phyloP scores from a whole-genome alignment of 1,284 basidiomycete genomes.

The Sporisorium iseilematis-ciliati region DNA sequence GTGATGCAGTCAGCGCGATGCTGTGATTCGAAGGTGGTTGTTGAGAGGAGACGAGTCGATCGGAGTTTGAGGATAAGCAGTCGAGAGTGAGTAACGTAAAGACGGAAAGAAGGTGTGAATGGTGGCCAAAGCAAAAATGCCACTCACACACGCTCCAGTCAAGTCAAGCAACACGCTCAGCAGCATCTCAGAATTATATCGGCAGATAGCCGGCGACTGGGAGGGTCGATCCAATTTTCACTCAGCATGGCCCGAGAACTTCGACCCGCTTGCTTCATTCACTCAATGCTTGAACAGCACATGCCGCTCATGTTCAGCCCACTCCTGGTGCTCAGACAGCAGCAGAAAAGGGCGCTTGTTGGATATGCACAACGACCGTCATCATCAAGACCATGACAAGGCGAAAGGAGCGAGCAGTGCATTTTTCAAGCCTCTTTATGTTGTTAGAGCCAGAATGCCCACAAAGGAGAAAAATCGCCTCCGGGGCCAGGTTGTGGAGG shows the following conservation, averaged over 20 bases:
- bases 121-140: constrained; percentile 5
- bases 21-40: not conserved
- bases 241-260: constrained; percentile 3
- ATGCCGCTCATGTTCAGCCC: too few species aligned
- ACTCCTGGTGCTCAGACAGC: too few species aligned
- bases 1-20: not conserved
- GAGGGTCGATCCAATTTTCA: not conserved
- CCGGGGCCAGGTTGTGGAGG: not conserved
- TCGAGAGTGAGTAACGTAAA: not conserved
- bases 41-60: not conserved
- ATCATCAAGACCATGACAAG: not conserved
- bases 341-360: too few species aligned
- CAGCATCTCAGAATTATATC: not conserved
- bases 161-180: not conserved
- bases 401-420: not conserved
- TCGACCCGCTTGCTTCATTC: not conserved
- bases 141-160: not conserved
- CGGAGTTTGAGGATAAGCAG: not conserved
- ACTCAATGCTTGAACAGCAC: too few species aligned
- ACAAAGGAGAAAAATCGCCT: not conserved
- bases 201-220: constrained; percentile 2
- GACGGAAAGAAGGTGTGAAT: not conserved
- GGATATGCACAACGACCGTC: too few species aligned
- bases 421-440: not conserved
- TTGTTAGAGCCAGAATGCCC: not conserved